Evolutionary conservation across 2,329 filamentous ascomycete species (phyloP), one percentile per base, ranked within the genome.

Genomic region (Myriosclerotinia duriaeana): DNA sequence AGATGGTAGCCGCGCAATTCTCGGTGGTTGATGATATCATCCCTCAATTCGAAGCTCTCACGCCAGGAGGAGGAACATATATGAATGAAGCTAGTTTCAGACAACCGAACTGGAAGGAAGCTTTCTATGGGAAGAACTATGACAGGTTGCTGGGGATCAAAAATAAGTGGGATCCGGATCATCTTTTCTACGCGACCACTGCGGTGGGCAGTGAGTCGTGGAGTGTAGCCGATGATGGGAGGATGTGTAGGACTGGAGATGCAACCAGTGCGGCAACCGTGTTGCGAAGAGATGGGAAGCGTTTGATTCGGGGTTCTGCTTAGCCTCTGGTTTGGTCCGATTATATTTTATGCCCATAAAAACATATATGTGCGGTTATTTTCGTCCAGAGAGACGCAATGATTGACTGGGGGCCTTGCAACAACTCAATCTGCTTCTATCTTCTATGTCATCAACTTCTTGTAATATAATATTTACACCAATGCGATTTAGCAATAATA

Each of bases 191-290:
- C 63, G 81, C 79, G 14, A 72, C 71, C 7, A 80, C 78, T n/a
- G 80, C 77, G 5, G 83, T 86, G 7, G 84, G 83, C 0, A 83
- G 81, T 66, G 83, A 86, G 61, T 71, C 71, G n/a, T 86, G 83
- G 83, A 72, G 71, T 30, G 76, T 80, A 9, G 74, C 73, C 5
- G 76, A 73, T 7, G 69, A 76, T 65, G 82, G 81, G 11, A 77
- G 80, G 36, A 74, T 83, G 73, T 83, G 82, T 38, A 7, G 53
- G 14, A 30, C 58, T 22, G 17, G 30, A 38, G 38, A 61, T 30
- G 38, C n/a, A 7, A 50, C 30, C 3, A 60, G 4, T 36, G 26
- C 34, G 15, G n/a, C 2, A 20, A 14, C n/a, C 15, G 3, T 7
- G 2, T 3, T 34, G 4, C 22, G 9, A n/a, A 44, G 17, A n/a